Evolutionary conservation across 306 rosid species (phyloP).

Genomic region (Lagenaria siceraria): DNA sequence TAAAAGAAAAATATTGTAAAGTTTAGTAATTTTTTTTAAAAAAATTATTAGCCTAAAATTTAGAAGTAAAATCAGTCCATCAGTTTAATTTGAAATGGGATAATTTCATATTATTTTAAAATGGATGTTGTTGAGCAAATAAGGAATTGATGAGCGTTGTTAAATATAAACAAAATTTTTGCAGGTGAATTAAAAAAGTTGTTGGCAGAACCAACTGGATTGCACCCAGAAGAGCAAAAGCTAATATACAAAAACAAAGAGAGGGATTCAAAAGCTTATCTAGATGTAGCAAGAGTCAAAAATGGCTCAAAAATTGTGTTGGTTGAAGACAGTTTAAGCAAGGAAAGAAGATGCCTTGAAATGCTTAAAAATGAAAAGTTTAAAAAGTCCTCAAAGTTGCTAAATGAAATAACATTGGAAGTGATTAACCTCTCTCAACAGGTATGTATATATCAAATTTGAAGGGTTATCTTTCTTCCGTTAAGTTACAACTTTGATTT

Average conservation of each 20-base stretch:
- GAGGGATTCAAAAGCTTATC: slow-evolving; percentile 58
- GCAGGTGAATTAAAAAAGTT: slow-evolving; percentile 86
- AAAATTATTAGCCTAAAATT: too few species aligned
- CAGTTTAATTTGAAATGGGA: not conserved
- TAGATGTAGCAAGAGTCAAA: slow-evolving; percentile 52
- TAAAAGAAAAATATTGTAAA: too few species aligned
- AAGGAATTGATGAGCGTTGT: not conserved
- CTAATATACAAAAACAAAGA: slow-evolving; percentile 64
- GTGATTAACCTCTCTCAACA: slow-evolving; percentile 36
- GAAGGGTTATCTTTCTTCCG: not conserved
- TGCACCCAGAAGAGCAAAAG: slow-evolving; percentile 67
- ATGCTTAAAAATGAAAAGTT: slow-evolving; percentile 25
- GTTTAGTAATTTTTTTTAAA: too few species aligned
- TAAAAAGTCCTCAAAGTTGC: slow-evolving; percentile 37
- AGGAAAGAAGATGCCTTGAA: slow-evolving; percentile 53
- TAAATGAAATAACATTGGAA: slow-evolving; percentile 31
- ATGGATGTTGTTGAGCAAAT: not conserved
- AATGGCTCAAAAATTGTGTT: slow-evolving; percentile 59
- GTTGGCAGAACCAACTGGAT: slow-evolving; percentile 41
- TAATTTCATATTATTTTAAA: not conserved
- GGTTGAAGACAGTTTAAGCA: slow-evolving; percentile 39
- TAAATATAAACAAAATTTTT: not conserved
- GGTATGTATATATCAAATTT: slow-evolving; percentile 21
- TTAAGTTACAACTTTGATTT: too few species aligned
- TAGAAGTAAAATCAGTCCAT: not conserved